Conservation (phyloP, 164 flowering plant species). For the Houttuynia cordata region DNA sequence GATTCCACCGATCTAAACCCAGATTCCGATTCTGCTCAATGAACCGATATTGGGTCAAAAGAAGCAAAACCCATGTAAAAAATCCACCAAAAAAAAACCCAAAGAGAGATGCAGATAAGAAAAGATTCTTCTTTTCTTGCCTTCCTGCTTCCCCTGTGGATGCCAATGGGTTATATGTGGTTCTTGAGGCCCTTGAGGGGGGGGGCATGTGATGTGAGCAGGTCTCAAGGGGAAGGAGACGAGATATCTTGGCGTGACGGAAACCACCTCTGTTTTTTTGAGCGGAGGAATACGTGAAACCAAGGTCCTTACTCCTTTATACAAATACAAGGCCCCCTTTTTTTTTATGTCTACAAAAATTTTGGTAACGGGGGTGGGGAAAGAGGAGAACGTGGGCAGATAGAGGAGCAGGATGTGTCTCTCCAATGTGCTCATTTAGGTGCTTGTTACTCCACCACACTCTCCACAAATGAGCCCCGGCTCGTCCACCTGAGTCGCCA, state of each 20-base stretch:
- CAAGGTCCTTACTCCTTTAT: neutral
- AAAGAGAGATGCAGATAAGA: neutral
- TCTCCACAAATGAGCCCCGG: too few relatives aligned
- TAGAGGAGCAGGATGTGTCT: too few relatives aligned
- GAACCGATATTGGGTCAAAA: constrained; percentile 2
- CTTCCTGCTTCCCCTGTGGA: too few relatives aligned
- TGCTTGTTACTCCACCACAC: too few relatives aligned
- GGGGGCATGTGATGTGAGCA: neutral
- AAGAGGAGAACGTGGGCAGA: too few relatives aligned
- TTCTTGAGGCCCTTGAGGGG: neutral
- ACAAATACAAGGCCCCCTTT: too few relatives aligned
- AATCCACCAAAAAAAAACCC: constrained; percentile 3
- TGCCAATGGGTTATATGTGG: neutral
- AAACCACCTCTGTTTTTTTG: constrained; percentile 6
- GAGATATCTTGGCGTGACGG: constrained; percentile 9
- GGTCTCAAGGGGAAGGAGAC: neutral
- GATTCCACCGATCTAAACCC: constrained; percentile 6
- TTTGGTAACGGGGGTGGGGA: too few relatives aligned
- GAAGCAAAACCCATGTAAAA: constrained; percentile 3
- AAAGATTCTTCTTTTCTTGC: neutral
- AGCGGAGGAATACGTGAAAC: neutral
- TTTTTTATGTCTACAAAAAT: too few relatives aligned
- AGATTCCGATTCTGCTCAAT: neutral
- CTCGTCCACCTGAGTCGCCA: too few relatives aligned
- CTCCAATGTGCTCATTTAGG: too few relatives aligned